Percentiles rank a stretch among this genome's conserved stretches.
phyloP scores from a whole-genome alignment of 2,329 filamentous ascomycete species.

The Zymoseptoria brevis region DNA sequence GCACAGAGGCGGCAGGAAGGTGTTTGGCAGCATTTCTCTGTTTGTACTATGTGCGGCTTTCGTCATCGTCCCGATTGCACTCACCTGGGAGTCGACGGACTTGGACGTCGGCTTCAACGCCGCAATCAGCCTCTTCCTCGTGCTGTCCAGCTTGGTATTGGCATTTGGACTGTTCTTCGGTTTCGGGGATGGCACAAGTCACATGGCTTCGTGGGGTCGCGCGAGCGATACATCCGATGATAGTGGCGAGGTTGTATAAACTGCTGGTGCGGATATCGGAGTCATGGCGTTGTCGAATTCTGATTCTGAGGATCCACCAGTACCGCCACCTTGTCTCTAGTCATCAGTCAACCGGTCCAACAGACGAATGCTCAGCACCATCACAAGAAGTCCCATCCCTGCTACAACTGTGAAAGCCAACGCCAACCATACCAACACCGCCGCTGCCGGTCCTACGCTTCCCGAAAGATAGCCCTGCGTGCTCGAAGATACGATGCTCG shows the following conservation, averaged over 20 bases:
- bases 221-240: too few species aligned
- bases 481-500: constrained; percentile 2
- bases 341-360: too few species aligned
- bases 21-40: neutral
- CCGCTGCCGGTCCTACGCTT: constrained; percentile 5
- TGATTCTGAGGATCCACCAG: too few species aligned
- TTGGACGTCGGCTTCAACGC: constrained; percentile 8
- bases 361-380: neutral
- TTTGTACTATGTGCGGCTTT: constrained; percentile 3
- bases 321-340: too few species aligned
- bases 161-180: neutral
- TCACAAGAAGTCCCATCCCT: constrained; percentile 1
- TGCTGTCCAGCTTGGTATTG: constrained; percentile 1
- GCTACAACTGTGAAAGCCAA: constrained; percentile 1
- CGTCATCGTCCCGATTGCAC: constrained; percentile 5
- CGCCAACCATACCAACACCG: constrained; percentile 7
- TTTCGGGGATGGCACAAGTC: too few species aligned
- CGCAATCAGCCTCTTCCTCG: constrained; percentile 3
- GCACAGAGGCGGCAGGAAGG: neutral
- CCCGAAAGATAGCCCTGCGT: constrained; percentile 2
- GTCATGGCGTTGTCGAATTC: too few species aligned
- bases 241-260: neutral
- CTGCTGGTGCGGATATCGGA: too few species aligned
- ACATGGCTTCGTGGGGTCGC: too few species aligned
- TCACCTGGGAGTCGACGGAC: constrained; percentile 3